Conservation (phyloP, 2,329 filamentous ascomycete genomes). For the Mycosphaerella arachidis region DNA sequence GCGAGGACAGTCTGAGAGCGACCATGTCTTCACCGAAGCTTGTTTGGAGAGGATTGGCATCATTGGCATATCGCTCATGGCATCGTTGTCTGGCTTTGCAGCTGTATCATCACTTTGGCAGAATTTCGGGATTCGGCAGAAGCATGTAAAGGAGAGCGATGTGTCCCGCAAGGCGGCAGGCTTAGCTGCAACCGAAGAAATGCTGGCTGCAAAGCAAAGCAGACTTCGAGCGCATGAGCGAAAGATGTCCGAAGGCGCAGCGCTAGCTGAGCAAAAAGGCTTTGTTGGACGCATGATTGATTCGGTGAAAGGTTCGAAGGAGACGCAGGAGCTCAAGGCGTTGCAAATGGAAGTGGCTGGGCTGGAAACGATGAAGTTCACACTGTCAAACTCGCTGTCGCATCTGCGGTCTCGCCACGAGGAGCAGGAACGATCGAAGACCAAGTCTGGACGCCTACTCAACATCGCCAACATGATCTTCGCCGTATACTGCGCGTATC, state of each 20-base stretch:
- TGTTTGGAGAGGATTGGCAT: constrained; percentile 68
- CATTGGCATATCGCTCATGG: constrained; percentile 82
- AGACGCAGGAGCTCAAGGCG: constrained; percentile 49
- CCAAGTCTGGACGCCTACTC: constrained; percentile 60
- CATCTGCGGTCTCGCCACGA: constrained; percentile 60
- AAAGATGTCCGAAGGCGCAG: constrained; percentile 48
- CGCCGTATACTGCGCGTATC: constrained; percentile 78
- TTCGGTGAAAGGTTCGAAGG: constrained; percentile 62
- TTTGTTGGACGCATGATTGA: constrained; percentile 72
- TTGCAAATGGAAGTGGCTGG: constrained; percentile 73
- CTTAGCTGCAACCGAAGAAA: constrained; percentile 71
- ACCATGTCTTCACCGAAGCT: constrained; percentile 50
- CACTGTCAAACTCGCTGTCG: constrained; percentile 61
- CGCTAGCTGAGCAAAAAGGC: constrained; percentile 43
- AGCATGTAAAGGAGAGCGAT: constrained; percentile 61
- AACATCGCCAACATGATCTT: constrained; percentile 64
- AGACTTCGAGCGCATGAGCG: constrained; percentile 66
- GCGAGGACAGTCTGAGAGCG: constrained; percentile 29
- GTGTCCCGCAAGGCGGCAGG: constrained; percentile 74
- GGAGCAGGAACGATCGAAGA: constrained; percentile 63
- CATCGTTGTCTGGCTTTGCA: constrained; percentile 80
- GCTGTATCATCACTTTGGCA: constrained; percentile 87
- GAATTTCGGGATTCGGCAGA: constrained; percentile 63
- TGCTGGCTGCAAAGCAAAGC: constrained; percentile 71
- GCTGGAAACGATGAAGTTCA: constrained; percentile 72